Conservation (phyloP, 2,329 filamentous ascomycete genomes). For the Lecanicillium sp. region DNA sequence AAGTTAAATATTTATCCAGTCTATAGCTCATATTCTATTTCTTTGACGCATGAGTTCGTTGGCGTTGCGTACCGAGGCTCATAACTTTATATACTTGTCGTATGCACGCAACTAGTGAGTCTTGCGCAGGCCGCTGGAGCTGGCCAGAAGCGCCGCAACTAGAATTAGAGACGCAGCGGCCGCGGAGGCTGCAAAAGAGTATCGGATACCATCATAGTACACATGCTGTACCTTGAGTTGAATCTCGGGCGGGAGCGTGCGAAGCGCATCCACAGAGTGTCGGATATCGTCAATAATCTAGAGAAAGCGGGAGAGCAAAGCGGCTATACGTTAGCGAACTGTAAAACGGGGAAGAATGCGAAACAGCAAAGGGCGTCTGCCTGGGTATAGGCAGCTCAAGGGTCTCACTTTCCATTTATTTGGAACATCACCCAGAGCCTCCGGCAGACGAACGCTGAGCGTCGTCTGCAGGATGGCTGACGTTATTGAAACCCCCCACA, state of each 20-base stretch:
- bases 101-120: constrained; percentile 20
- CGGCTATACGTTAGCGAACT: constrained; percentile 7
- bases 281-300: constrained; percentile 57
- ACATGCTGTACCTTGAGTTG: constrained; percentile 51
- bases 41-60: not conserved
- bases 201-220: constrained; percentile 53
- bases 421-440: constrained; percentile 47
- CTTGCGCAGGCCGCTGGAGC: constrained; percentile 25
- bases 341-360: not conserved
- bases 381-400: constrained; percentile 1
- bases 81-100: too few relatives aligned
- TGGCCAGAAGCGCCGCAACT: constrained; percentile 25
- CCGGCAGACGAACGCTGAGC: constrained; percentile 47
- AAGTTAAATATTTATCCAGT: not conserved
- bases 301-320: constrained; percentile 1
- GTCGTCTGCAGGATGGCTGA: constrained; percentile 59
- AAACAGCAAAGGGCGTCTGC: constrained; percentile 16
- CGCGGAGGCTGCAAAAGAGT: constrained; percentile 51
- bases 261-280: constrained; percentile 52
- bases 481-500: constrained; percentile 59
- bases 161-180: constrained; percentile 42
- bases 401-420: constrained; percentile 51
- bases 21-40: not conserved
- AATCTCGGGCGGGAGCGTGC: constrained; percentile 48
- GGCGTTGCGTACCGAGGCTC: too few relatives aligned